Evolutionary conservation across 441 rosid genomes (phyloP).

Genomic region (Syzygium malaccense): DNA sequence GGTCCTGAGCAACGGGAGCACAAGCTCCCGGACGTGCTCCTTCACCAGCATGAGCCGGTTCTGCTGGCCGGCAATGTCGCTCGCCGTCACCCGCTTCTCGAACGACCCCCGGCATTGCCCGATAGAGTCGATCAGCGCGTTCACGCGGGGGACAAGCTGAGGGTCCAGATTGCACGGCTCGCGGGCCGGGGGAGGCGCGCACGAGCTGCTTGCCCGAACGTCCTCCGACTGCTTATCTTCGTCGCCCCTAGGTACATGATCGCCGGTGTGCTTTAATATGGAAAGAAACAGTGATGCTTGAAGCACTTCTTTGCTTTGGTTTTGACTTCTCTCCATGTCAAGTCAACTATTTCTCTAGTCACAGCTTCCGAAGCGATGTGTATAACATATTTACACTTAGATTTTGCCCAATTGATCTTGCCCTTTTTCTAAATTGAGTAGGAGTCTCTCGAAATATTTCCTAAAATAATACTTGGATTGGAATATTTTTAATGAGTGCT

Average conservation of each 20-base stretch:
- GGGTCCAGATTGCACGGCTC: not conserved
- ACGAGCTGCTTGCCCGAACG: not conserved
- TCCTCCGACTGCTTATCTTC: not conserved
- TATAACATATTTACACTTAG: not conserved
- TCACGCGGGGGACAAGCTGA: not conserved
- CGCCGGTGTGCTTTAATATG: not conserved
- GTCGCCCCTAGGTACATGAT: not conserved
- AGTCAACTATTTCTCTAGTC: not conserved
- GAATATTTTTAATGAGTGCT: not conserved
- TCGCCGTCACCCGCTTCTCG: not conserved
- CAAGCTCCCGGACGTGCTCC: not conserved
- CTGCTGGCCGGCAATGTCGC: not conserved
- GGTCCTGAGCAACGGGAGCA: not conserved
- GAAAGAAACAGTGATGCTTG: not conserved
- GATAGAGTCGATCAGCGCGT: not conserved
- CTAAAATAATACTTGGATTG: not conserved
- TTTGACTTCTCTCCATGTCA: not conserved
- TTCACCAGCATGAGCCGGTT: not conserved
- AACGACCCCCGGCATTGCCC: not conserved
- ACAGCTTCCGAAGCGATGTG: not conserved
- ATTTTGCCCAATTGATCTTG: not conserved
- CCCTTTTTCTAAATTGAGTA: not conserved
- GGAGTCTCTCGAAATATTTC: not conserved
- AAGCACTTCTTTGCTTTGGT: not conserved
- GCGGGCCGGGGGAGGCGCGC: not conserved